phyloP scores from a whole-genome alignment of 1,284 basidiomycete genomes.

The Coniferiporia sulphurascens region DNA sequence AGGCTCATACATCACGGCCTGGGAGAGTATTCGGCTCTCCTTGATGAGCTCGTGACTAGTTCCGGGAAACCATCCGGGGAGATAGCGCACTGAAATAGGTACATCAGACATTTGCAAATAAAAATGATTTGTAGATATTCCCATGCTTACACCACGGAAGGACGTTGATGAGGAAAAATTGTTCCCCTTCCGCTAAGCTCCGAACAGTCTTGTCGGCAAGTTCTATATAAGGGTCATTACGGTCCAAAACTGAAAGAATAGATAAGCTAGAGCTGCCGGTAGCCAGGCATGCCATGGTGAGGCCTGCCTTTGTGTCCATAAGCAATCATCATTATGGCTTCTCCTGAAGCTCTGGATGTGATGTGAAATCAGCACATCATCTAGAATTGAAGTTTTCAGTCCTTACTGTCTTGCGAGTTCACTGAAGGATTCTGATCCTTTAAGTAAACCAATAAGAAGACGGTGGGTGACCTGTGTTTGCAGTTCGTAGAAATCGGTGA shows the following conservation, averaged over 20 bases:
- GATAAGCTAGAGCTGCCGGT: background rate
- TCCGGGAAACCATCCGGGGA: conserved; percentile 22
- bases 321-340: conserved; percentile 1
- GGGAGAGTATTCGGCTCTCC: background rate
- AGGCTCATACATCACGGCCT: conserved; percentile 2
- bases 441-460: conserved; percentile 5
- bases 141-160: conserved; percentile 5
- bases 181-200: too few species aligned
- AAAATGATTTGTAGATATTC: too few species aligned
- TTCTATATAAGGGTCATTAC: conserved; percentile 10
- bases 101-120: background rate
- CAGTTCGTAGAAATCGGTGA: background rate
- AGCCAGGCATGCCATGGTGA: background rate
- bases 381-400: too few species aligned
- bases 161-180: conserved; percentile 17
- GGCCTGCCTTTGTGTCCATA: conserved; percentile 12
- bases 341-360: too few species aligned
- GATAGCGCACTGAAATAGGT: conserved; percentile 19
- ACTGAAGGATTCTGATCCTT: background rate
- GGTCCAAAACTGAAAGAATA: background rate
- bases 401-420: conserved; percentile 1
- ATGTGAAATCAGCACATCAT: too few species aligned
- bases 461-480: conserved; percentile 5
- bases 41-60: conserved; percentile 9
- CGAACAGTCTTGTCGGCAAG: too few species aligned